Percentiles rank a stretch among this genome's conserved stretches.
Conservation (phyloP, 106 monocot genomes). For the Dendrobium officinale region DNA sequence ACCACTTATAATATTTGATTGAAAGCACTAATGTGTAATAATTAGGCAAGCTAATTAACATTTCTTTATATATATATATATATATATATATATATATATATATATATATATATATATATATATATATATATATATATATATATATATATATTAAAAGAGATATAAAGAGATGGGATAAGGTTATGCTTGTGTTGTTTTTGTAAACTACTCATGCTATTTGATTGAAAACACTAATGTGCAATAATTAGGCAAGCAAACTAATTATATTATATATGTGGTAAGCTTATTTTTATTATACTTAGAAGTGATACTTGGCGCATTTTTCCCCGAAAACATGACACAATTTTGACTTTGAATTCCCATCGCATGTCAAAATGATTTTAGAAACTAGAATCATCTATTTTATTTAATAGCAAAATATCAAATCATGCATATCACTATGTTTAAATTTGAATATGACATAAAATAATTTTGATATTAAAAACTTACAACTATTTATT, state of each 20-base stretch:
- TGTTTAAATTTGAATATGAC: not conserved
- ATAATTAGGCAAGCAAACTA: not conserved
- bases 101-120: no score
- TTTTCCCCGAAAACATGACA: not conserved
- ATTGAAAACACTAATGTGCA: not conserved
- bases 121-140: no score
- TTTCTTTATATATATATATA: not conserved
- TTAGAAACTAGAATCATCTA: not conserved
- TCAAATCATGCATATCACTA: not conserved
- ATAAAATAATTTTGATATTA: not conserved
- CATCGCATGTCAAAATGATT: not conserved
- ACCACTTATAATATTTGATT: not conserved
- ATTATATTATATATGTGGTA: not conserved
- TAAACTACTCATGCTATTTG: not conserved
- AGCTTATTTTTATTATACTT: not conserved
- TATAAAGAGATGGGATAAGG: no score
- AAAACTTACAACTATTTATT: not conserved
- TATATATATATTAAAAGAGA: no score
- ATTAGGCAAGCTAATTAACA: not conserved
- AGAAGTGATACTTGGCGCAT: not conserved
- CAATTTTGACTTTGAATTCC: not conserved
- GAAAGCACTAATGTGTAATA: not conserved
- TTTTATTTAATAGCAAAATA: not conserved
- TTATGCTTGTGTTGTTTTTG: not conserved
- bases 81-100: no score